Percentiles rank a stretch among this genome's conserved stretches.
Evolutionary conservation across 169 alveolate genomes (phyloP).

Genomic region (Theileria sp.): DNA sequence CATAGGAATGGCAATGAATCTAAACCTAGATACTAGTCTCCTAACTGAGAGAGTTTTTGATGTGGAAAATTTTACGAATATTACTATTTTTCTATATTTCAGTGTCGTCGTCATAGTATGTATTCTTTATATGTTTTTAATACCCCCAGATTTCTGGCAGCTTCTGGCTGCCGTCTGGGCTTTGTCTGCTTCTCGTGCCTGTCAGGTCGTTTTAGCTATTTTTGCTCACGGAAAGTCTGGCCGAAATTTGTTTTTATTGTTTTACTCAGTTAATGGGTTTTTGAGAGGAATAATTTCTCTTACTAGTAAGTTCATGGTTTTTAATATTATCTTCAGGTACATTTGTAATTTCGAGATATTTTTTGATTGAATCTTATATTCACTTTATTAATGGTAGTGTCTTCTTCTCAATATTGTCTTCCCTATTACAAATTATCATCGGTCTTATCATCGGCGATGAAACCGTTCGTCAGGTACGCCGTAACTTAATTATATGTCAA

Average conservation of each 20-base stretch:
- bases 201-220: background rate
- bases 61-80: constrained; percentile 14
- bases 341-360: background rate
- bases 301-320: background rate
- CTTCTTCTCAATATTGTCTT: background rate
- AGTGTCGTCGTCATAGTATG: background rate
- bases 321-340: background rate
- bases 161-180: background rate
- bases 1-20: constrained; percentile 6
- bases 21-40: constrained; percentile 24
- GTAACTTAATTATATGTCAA: background rate
- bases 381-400: background rate
- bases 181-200: background rate
- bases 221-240: constrained; percentile 9
- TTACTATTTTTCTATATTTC: background rate
- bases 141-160: background rate
- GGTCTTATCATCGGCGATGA: background rate
- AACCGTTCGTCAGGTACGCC: background rate
- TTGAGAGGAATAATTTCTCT: constrained; percentile 9
- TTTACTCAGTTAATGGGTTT: background rate
- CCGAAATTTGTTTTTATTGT: constrained; percentile 4
- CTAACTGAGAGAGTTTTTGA: constrained; percentile 13
- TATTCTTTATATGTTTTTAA: background rate
- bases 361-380: background rate
- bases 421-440: background rate